Evolutionary conservation across 116 monocot species (phyloP), one percentile per base, ranked within the genome.

Genomic region (Posidonia oceanica): DNA sequence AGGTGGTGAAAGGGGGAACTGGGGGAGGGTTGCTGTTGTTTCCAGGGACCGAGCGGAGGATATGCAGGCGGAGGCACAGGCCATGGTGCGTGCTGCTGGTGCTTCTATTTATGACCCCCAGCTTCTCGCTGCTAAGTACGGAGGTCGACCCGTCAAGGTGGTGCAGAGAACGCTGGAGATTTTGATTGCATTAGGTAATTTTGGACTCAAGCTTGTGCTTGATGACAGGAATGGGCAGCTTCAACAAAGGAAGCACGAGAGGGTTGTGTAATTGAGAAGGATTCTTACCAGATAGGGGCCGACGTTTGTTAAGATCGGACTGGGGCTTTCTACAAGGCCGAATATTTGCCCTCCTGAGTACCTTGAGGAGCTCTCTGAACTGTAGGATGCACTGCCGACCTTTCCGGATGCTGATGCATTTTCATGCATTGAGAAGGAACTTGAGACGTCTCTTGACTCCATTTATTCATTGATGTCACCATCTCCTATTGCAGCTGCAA

Each of bases 271-370:
- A 74, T 78, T 97, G 14, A 69, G 80, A 54, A 66, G 40, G n/a
- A 84, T 83, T 17, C 84, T 97, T 36, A 97, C 89, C 3, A 73
- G 82, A 48, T 63, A 92, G 71, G 97, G 97, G 14, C 89, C 97
- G 3, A 92, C 97, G 7, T 97, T 97, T 54, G 97, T 97, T 39
- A 97, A 97, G 81, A 92, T 97, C 21, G 97, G 97, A 17, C 97
- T 92, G 84, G 92, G 97, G 0, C 80, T 97, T 60, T 92, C 92
- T 39, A 97, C 97, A 13, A 80, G 97, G 59, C 97, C 97, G 2
- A 92, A 97, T 63, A 82, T 97, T 72, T 97, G 92, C 75, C 97
- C 97, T 39, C 92, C 89, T 0, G 97, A 91, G 75, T 97, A 76
- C 52, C 83, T 97, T n/a, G 87, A 91, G 48, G 92, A 97, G 84